A percentile compares a stretch with the other conserved stretches of the same genome.
Evolutionary conservation across 2,329 filamentous ascomycete species (phyloP).

Genomic region (Alternaria tenuissima): DNA sequence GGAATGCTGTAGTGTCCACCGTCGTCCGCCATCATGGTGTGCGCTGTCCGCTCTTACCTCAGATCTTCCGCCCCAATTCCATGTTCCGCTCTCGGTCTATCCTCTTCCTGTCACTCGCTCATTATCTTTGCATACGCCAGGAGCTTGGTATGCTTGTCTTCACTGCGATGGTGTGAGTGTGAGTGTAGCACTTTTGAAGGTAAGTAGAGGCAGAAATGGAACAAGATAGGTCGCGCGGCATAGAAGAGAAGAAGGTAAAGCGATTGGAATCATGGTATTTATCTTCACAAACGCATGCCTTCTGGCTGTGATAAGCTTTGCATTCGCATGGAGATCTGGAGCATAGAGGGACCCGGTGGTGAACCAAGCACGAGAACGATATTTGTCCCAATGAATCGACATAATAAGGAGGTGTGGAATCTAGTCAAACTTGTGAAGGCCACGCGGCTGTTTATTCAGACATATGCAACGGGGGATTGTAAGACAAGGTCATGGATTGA

Average conservation of each 20-base stretch:
- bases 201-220: background rate
- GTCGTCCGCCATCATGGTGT: background rate
- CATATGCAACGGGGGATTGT: background rate
- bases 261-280: background rate
- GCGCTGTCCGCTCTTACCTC: background rate
- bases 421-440: background rate
- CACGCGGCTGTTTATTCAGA: background rate
- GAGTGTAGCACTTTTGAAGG: background rate
- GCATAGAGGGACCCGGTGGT: background rate
- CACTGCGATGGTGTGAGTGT: background rate
- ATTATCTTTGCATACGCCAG: background rate
- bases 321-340: background rate
- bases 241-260: background rate
- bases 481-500: background rate
- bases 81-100: background rate
- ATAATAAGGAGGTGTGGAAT: background rate
- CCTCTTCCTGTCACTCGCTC: background rate
- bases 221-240: background rate
- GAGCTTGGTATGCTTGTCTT: constrained; percentile 2
- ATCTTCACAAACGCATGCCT: background rate
- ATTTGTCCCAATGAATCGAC: background rate
- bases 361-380: background rate
- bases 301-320: background rate
- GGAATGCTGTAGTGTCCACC: background rate
- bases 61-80: background rate